A percentile compares a stretch with the other conserved stretches of the same genome.
Conservation (phyloP, 371 early-diverging fungal genomes). For the Lichtheimia ornata region DNA sequence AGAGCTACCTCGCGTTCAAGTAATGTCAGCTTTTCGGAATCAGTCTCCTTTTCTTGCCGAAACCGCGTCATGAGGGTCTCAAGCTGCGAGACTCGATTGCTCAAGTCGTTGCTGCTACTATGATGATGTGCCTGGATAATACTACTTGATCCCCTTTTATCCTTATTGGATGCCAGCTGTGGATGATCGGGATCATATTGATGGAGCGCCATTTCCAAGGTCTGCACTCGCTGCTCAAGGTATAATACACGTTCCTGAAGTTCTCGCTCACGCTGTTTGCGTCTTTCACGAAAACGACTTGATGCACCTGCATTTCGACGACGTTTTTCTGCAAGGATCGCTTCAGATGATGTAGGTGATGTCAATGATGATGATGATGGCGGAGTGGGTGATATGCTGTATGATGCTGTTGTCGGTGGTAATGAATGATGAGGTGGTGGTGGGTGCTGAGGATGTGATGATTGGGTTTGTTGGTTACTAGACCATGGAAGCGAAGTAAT, state of each 20-base stretch:
- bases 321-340: slow-evolving; percentile 60
- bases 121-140: background rate
- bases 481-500: slow-evolving; percentile 14
- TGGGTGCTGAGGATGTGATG: background rate
- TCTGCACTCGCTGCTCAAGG: slow-evolving; percentile 49
- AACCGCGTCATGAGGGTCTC: slow-evolving; percentile 38
- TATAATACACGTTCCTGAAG: slow-evolving; percentile 49
- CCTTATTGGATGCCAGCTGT: slow-evolving; percentile 1
- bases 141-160: background rate
- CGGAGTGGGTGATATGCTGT: slow-evolving; percentile 7
- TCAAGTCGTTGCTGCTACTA: slow-evolving; percentile 13
- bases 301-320: slow-evolving; percentile 60
- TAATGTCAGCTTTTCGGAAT: slow-evolving; percentile 28
- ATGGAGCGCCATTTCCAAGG: slow-evolving; percentile 39
- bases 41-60: slow-evolving; percentile 39
- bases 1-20: slow-evolving; percentile 34
- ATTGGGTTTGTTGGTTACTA: background rate
- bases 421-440: background rate
- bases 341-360: slow-evolving; percentile 24
- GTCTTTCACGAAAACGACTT: slow-evolving; percentile 59
- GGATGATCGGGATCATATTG: slow-evolving; percentile 30
- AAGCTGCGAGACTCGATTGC: slow-evolving; percentile 40
- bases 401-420: background rate
- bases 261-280: slow-evolving; percentile 60
- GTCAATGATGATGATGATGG: slow-evolving; percentile 1